Conservation (phyloP, 2,329 filamentous ascomycete genomes). For the Arthrobotrys conoides region DNA sequence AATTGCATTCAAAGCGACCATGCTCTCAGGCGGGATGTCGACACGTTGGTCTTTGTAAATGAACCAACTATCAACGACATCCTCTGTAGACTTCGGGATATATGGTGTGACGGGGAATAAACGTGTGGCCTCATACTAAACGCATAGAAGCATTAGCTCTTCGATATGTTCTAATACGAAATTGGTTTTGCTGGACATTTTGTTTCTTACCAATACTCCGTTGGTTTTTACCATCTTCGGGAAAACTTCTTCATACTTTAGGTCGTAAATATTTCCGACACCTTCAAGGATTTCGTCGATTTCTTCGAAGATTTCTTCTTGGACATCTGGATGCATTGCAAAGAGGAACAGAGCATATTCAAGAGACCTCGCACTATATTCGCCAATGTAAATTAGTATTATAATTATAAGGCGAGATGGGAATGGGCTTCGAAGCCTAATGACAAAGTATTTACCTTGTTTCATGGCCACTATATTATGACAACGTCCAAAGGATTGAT, state of each 20-base stretch:
- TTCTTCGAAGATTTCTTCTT: slow-evolving; percentile 29
- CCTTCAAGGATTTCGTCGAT: slow-evolving; percentile 29
- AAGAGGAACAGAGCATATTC: slow-evolving; percentile 28
- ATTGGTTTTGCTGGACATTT: too few relatives aligned
- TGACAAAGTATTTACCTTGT: neutral
- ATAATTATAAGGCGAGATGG: neutral
- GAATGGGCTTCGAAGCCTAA: neutral
- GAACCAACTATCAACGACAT: slow-evolving; percentile 28
- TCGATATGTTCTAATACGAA: neutral
- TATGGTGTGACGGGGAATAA: slow-evolving; percentile 32
- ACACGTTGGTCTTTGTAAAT: slow-evolving; percentile 25
- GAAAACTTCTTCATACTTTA: slow-evolving; percentile 33
- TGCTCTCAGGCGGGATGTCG: slow-evolving; percentile 26
- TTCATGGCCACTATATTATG: slow-evolving; percentile 9
- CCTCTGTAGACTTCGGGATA: slow-evolving; percentile 30
- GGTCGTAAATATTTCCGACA: slow-evolving; percentile 32
- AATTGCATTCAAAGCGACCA: slow-evolving; percentile 35
- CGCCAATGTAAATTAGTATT: neutral
- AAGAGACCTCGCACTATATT: slow-evolving; percentile 20
- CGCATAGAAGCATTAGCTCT: neutral
- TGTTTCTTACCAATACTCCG: slow-evolving; percentile 22
- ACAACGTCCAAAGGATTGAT: neutral
- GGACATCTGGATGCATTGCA: slow-evolving; percentile 27
- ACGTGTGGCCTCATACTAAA: slow-evolving; percentile 31
- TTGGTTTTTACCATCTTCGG: slow-evolving; percentile 33